Conservation (phyloP, 768 basidiomycete genomes). For the Tubosaeta sp. region DNA sequence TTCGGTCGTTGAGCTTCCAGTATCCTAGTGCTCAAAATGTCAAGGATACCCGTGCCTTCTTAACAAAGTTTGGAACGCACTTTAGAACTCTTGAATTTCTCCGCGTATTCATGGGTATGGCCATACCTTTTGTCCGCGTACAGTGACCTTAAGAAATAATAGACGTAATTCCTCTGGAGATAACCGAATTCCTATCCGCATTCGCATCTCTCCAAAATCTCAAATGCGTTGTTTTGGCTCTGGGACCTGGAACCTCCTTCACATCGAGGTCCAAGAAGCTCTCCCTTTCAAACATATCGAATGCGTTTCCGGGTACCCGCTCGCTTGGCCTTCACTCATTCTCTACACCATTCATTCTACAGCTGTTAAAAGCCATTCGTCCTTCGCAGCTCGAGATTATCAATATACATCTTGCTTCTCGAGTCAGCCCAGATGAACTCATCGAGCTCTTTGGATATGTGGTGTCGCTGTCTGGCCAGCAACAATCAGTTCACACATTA, state of each 20-base stretch:
- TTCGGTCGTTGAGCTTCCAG: conserved; percentile 12
- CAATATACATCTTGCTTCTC: background rate
- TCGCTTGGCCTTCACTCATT: background rate
- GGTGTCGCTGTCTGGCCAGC: background rate
- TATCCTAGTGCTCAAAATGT: conserved; percentile 12
- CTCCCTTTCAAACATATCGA: background rate
- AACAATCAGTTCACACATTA: background rate
- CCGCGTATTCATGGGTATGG: conserved; percentile 16
- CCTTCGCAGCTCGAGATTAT: background rate
- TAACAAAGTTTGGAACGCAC: conserved; percentile 8
- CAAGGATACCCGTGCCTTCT: conserved; percentile 13
- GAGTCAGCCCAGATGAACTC: background rate
- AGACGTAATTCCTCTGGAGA: conserved; percentile 13
- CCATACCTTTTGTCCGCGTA: background rate
- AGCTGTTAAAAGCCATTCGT: background rate
- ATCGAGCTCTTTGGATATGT: background rate
- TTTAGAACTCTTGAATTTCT: conserved; percentile 13
- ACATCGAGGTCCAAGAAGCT: background rate
- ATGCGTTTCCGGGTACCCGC: background rate
- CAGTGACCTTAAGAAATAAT: background rate
- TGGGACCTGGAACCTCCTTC: conserved; percentile 5
- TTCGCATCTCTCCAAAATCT: conserved; percentile 14
- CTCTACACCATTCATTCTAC: background rate
- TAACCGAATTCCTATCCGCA: conserved; percentile 11
- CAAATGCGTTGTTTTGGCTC: conserved; percentile 16